These are phyloP conservation scores for Hamamelis virginiana DNA, from an alignment of 164 flowering plant genomes.

Conservation along the genomic window DNA sequence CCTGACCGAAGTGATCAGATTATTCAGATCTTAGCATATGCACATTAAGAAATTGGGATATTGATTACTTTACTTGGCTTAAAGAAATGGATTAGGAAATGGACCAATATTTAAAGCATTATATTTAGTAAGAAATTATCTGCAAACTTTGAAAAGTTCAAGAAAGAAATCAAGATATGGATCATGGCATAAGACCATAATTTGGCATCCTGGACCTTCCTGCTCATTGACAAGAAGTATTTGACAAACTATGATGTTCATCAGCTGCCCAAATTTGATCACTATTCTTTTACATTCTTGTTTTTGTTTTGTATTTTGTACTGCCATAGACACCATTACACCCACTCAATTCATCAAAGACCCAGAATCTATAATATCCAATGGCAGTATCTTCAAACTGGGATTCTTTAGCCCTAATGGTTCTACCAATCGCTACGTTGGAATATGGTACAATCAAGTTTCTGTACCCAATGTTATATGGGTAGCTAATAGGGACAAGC, in stretches of 20 bases:
- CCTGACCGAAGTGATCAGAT: too few species aligned
- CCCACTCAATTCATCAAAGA: conserved; percentile 8
- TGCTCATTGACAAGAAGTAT: neutral
- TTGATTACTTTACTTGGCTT: too few species aligned
- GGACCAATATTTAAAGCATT: too few species aligned
- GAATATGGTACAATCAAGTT: conserved; percentile 30
- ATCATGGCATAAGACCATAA: too few species aligned
- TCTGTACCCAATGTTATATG: conserved; percentile 24
- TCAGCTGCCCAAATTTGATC: neutral
- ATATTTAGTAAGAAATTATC: too few species aligned
- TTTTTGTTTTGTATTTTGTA: neutral
- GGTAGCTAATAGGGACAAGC: conserved; percentile 46
- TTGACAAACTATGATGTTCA: neutral
- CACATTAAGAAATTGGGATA: too few species aligned
- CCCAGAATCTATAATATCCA: conserved; percentile 9
- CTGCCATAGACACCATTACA: conserved; percentile 15
- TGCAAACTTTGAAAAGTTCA: too few species aligned
- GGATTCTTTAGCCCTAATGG: conserved; percentile 40
- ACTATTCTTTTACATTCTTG: neutral
- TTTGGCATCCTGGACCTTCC: too few species aligned
- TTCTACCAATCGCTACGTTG: conserved; percentile 33
- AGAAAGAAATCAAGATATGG: too few species aligned
- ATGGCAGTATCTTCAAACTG: conserved; percentile 23
- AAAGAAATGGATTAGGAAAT: too few species aligned
- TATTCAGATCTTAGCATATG: too few species aligned